A percentile compares a stretch with the other conserved stretches of the same genome.
phyloP scores from a whole-genome alignment of 1,139 yeast species.

The Hemisphaericaspora subhashii region DNA sequence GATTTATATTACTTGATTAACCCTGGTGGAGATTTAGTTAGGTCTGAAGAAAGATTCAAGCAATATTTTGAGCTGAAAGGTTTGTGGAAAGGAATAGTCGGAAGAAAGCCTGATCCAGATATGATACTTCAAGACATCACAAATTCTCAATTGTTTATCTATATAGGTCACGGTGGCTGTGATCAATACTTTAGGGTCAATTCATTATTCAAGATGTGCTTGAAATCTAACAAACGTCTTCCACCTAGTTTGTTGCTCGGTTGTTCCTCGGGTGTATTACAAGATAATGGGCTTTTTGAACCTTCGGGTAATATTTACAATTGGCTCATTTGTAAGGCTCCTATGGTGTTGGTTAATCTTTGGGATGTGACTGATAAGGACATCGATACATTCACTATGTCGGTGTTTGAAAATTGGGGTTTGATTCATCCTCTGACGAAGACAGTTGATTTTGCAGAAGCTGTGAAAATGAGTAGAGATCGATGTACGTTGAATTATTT shows the following conservation, averaged over 20 bases:
- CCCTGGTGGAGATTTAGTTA: conserved; percentile 74
- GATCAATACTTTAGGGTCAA: conserved; percentile 66
- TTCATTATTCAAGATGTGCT: conserved; percentile 24
- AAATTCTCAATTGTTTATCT: conserved; percentile 58
- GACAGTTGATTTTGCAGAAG: conserved; percentile 12
- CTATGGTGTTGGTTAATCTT: conserved; percentile 78
- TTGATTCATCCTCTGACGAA: conserved; percentile 23
- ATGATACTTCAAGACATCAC: conserved; percentile 37
- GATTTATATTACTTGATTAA: conserved; percentile 63
- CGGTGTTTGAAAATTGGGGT: conserved; percentile 65
- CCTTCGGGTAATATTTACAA: conserved; percentile 77
- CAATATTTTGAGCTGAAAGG: conserved; percentile 36
- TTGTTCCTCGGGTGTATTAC: conserved; percentile 81
- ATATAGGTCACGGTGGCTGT: conserved; percentile 95
- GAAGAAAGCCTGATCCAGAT: conserved; percentile 57
- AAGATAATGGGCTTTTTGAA: conserved; percentile 59
- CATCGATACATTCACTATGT: conserved; percentile 72
- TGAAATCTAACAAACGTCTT: conserved; percentile 25
- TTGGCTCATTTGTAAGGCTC: conserved; percentile 78
- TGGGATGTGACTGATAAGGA: conserved; percentile 99
- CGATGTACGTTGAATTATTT: conserved; percentile 53
- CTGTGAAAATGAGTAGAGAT: conserved; percentile 49
- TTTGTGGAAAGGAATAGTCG: conserved; percentile 58
- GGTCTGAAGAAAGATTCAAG: conserved; percentile 66
- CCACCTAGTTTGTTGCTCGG: conserved; percentile 84